Evolutionary conservation across 2,329 filamentous ascomycete genomes (phyloP).

Genomic region (Nemania sp.): DNA sequence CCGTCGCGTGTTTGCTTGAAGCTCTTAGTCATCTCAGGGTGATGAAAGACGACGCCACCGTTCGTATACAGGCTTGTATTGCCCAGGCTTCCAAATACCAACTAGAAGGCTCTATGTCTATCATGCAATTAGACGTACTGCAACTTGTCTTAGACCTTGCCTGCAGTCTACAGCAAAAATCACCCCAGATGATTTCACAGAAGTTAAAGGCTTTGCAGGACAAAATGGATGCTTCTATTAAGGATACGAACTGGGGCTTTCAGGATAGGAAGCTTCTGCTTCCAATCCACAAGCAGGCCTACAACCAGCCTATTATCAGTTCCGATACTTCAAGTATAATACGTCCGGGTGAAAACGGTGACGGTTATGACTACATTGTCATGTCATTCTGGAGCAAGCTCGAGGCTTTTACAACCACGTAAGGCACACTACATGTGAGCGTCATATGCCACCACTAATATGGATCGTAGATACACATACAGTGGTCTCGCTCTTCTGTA

Average conservation of each 20-base stretch:
- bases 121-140: constrained; percentile 75
- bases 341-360: constrained; percentile 58
- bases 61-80: constrained; percentile 77
- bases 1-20: constrained; percentile 75
- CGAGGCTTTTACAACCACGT: constrained; percentile 68
- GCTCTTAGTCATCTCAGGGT: constrained; percentile 76
- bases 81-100: constrained; percentile 80
- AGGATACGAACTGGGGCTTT: constrained; percentile 59
- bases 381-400: constrained; percentile 71
- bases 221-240: constrained; percentile 68
- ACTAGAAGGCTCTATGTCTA: constrained; percentile 70
- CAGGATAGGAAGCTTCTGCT: constrained; percentile 64
- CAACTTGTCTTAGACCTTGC: constrained; percentile 76
- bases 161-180: constrained; percentile 74
- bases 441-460: constrained; percentile 25
- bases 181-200: constrained; percentile 64
- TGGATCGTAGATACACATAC: constrained; percentile 62
- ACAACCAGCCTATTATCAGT: constrained; percentile 64
- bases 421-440: constrained; percentile 46
- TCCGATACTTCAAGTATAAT: constrained; percentile 68
- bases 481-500: constrained; percentile 62
- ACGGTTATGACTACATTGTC: constrained; percentile 66
- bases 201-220: constrained; percentile 74
- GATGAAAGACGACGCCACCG: constrained; percentile 72
- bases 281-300: constrained; percentile 65